Evolutionary conservation across 1,284 basidiomycete genomes (phyloP), one percentile per base, ranked within the genome.

Genomic region (Inonotus obliquus): DNA sequence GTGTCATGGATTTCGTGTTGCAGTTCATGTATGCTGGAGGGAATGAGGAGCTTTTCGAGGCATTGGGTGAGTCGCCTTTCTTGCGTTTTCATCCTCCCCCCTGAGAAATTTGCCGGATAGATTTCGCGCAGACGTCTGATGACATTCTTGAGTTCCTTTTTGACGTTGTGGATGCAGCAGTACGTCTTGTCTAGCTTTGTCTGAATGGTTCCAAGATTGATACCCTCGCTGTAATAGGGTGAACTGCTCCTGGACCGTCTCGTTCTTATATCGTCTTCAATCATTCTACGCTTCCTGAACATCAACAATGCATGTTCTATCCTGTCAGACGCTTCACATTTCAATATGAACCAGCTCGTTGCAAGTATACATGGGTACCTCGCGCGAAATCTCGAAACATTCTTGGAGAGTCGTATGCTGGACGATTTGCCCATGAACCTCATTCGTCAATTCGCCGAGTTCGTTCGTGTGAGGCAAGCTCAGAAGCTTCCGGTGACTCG

Each of bases 181-280:
- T 93, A 69, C 72, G 84, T 77, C 41, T 41, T 23, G 84, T 77
- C 41, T 41, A 19, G 58, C 41, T 4, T 14, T 3, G 60, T 17
- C n/a, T 54, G 37, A 48, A 44, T n/a, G 5, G 11, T 44, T n/a
- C 41, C 17, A n/a, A 17, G 17, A 10, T n/a, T 19, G 35, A 6
- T 61, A 37, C 38, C 49, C 45, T 27, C 1, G 9, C 5, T 29
- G 2, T 4, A 14, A 19, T 58, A 94, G 91, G 96, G 93, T 67
- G 95, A 98, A 74, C 75, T 98, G 1, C 80, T 98, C 23, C 79
- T 98, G 23, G 92, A 94, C 67, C 87, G 90, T 25, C 83, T 98
- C 9, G 83, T 94, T 60, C 81, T 92, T 2, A 76, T 97, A 10
- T 96, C 94, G 74, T 94, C 94, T 2, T 76, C 79, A 7, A 80